These are phyloP conservation scores for Heimioporus sp. DNA, from an alignment of 768 basidiomycete genomes.

Conservation along the genomic window DNA sequence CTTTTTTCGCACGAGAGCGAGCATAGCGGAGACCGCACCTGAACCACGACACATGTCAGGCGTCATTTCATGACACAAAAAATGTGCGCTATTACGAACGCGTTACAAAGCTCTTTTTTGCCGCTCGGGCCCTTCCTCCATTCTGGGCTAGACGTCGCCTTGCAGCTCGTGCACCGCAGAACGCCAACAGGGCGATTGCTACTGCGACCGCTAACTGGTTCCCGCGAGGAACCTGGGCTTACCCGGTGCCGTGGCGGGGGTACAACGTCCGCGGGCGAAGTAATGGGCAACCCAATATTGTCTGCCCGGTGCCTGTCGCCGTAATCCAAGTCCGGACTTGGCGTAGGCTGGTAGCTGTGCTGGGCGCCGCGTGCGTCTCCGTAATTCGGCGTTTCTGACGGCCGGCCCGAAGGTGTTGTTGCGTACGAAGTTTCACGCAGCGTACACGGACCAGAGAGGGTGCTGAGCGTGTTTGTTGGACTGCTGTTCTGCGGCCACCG, in stretches of 20 bases:
- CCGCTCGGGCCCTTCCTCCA: conserved; percentile 92
- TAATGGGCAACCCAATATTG: conserved; percentile 23
- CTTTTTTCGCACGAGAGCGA: conserved; percentile 85
- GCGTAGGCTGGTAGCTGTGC: conserved; percentile 37
- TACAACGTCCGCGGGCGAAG: conserved; percentile 44
- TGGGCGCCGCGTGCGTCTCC: conserved; percentile 30
- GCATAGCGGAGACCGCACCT: conserved; percentile 87
- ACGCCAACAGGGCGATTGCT: conserved; percentile 73
- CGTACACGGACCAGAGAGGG: conserved; percentile 25
- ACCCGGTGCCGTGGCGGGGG: conserved; percentile 57
- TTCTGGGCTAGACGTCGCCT: conserved; percentile 79
- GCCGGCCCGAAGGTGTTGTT: conserved; percentile 35
- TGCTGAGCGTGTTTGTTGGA: conserved; percentile 25
- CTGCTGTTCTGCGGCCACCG: conserved; percentile 29
- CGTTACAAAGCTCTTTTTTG: conserved; percentile 90
- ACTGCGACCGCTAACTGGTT: conserved; percentile 39
- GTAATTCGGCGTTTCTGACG: conserved; percentile 34
- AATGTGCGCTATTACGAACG: conserved; percentile 52
- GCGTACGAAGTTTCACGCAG: conserved; percentile 30
- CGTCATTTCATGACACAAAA: conserved; percentile 9
- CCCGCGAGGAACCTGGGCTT: conserved; percentile 50
- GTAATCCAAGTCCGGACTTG: conserved; percentile 39
- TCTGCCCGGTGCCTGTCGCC: conserved; percentile 35
- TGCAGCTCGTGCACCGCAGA: conserved; percentile 75
- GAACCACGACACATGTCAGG: conserved; percentile 23